A percentile compares a stretch with the other conserved stretches of the same genome.
phyloP scores from a whole-genome alignment of 192 early-diverging fungal species.

The Oehlia diaphana region DNA sequence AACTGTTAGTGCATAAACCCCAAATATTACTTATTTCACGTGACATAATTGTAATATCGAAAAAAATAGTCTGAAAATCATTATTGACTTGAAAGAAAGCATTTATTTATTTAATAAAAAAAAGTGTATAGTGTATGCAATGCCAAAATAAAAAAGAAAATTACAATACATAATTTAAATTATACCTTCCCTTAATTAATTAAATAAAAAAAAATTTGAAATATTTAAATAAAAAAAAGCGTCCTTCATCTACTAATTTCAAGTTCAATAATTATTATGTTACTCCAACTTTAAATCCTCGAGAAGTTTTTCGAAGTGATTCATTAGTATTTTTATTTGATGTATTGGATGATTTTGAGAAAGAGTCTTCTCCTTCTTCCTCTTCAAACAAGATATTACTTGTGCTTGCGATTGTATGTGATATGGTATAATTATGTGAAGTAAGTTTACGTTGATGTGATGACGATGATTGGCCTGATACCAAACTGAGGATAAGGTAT shows the following conservation, averaged over 20 bases:
- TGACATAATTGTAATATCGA: too few species aligned
- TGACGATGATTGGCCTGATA: slow-evolving; percentile 8
- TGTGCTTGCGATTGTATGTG: background rate
- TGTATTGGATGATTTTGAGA: background rate
- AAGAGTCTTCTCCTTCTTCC: background rate
- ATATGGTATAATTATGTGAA: slow-evolving; percentile 18
- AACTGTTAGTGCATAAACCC: too few species aligned
- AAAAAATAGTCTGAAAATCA: too few species aligned
- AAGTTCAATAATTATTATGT: background rate
- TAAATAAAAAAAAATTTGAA: background rate
- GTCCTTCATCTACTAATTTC: background rate
- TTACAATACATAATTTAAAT: background rate
- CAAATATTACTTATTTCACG: too few species aligned
- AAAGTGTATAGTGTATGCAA: background rate
- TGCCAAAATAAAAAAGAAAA: background rate
- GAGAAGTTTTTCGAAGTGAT: background rate
- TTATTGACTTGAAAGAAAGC: too few species aligned
- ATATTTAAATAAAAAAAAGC: background rate
- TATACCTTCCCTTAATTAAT: background rate
- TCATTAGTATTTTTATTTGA: background rate
- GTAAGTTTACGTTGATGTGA: slow-evolving; percentile 23
- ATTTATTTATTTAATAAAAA: background rate
- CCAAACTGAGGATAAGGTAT: slow-evolving; percentile 56
- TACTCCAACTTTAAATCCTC: background rate
- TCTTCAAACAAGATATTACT: background rate